Evolutionary conservation across 169 alveolate genomes (phyloP).

Genomic region (Theileria orientalis): DNA sequence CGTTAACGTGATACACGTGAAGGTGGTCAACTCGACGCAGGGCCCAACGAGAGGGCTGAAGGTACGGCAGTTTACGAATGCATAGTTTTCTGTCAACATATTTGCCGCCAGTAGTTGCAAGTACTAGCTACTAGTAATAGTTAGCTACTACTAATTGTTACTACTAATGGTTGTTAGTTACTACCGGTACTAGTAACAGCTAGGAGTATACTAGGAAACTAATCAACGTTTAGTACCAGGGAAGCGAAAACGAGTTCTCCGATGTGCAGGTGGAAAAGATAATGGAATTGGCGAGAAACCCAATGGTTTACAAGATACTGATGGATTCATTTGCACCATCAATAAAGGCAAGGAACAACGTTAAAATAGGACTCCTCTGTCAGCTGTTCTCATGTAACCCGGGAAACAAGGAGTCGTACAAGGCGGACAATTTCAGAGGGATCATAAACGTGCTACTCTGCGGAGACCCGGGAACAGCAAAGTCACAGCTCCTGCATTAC

Average conservation of each 20-base stretch:
- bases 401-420: conserved; percentile 73
- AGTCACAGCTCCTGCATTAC: conserved; percentile 95
- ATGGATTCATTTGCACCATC: conserved; percentile 96
- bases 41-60: conserved; percentile 15
- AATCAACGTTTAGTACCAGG: conserved; percentile 8
- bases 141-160: neutral
- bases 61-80: conserved; percentile 9
- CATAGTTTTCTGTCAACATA: conserved; percentile 22
- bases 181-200: no score
- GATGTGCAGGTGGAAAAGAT: conserved; percentile 74
- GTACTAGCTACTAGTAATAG: neutral
- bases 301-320: conserved; percentile 89
- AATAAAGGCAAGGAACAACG: conserved; percentile 95
- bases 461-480: conserved; percentile 99
- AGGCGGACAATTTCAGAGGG: conserved; percentile 78
- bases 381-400: conserved; percentile 82
- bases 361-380: conserved; percentile 91
- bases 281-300: conserved; percentile 81
- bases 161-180: neutral
- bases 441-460: conserved; percentile 95
- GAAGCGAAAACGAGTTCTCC: conserved; percentile 65
- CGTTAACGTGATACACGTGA: conserved; percentile 89
- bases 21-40: conserved; percentile 68
- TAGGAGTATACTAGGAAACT: no score
- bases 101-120: neutral